These are phyloP conservation scores for Corrigiola litoralis DNA, from an alignment of 179 eudicot species.

Conservation along the genomic window DNA sequence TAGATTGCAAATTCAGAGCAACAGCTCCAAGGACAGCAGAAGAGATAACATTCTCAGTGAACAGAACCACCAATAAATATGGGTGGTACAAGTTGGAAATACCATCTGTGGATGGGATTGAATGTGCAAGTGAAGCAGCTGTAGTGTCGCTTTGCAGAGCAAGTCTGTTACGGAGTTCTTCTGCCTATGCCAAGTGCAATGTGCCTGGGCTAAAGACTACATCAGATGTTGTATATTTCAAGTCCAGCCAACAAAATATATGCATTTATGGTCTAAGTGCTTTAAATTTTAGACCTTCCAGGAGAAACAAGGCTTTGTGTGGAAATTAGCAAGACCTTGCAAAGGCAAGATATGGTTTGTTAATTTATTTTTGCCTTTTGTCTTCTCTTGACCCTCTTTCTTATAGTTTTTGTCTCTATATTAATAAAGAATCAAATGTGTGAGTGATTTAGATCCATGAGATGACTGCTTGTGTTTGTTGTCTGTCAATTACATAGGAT, in stretches of 20 bases:
- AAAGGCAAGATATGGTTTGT: not conserved
- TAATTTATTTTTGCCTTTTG: not conserved
- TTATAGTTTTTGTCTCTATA: not conserved
- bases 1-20: conserved; percentile 83
- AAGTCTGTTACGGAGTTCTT: conserved; percentile 42
- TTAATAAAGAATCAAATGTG: conserved; percentile 4
- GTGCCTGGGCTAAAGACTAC: conserved; percentile 66
- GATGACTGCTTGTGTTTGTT: not conserved
- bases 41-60: conserved; percentile 69
- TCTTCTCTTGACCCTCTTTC: not conserved
- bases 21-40: conserved; percentile 64
- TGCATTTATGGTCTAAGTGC: conserved; percentile 78
- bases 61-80: conserved; percentile 68
- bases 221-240: conserved; percentile 56
- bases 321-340: conserved; percentile 23
- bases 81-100: conserved; percentile 71
- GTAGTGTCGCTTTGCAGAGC: conserved; percentile 63
- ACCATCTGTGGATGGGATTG: conserved; percentile 75
- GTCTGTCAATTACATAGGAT: no score
- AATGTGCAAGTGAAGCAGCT: conserved; percentile 59
- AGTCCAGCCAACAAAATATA: conserved; percentile 55
- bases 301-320: conserved; percentile 47
- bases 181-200: conserved; percentile 54
- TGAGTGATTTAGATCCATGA: not conserved
- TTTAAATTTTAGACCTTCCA: conserved; percentile 60